Percentiles rank a stretch among this genome's conserved stretches.
phyloP scores from a whole-genome alignment of 2,329 filamentous ascomycete genomes.

The Penicillium sp. region DNA sequence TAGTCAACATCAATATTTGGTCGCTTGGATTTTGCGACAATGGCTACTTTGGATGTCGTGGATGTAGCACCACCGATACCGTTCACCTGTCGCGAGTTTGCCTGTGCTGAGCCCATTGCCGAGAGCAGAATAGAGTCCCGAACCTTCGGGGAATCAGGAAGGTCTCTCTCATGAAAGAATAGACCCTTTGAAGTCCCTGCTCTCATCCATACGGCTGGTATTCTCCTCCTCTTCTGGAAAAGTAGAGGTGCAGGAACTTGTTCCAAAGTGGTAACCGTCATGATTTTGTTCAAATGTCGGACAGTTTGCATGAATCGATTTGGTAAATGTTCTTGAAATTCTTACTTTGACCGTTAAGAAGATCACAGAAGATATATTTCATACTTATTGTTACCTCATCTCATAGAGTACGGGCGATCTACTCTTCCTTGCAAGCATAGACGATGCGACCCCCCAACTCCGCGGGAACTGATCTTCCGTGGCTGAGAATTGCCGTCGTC shows the following conservation, averaged over 20 bases:
- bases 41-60: slow-evolving; percentile 68
- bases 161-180: slow-evolving; percentile 42
- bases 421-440: too few species aligned
- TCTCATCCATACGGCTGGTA: slow-evolving; percentile 23
- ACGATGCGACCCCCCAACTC: not conserved
- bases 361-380: not conserved
- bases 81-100: slow-evolving; percentile 61
- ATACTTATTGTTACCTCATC: not conserved
- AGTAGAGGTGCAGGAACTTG: not conserved
- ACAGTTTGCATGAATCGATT: not conserved
- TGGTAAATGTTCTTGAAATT: not conserved
- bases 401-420: not conserved
- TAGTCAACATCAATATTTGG: slow-evolving; percentile 62
- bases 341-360: not conserved
- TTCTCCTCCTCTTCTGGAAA: not conserved
- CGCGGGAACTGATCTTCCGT: not conserved
- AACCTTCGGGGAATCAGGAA: slow-evolving; percentile 30
- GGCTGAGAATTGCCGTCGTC: not conserved
- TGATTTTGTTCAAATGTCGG: slow-evolving; percentile 8
- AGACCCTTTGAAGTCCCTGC: slow-evolving; percentile 39
- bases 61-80: slow-evolving; percentile 70
- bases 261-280: slow-evolving; percentile 8
- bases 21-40: slow-evolving; percentile 57
- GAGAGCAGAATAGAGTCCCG: slow-evolving; percentile 39
- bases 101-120: slow-evolving; percentile 38